These are phyloP conservation scores for Fusarium sp. DNA, from an alignment of 2,329 filamentous ascomycete genomes.

Conservation along the genomic window DNA sequence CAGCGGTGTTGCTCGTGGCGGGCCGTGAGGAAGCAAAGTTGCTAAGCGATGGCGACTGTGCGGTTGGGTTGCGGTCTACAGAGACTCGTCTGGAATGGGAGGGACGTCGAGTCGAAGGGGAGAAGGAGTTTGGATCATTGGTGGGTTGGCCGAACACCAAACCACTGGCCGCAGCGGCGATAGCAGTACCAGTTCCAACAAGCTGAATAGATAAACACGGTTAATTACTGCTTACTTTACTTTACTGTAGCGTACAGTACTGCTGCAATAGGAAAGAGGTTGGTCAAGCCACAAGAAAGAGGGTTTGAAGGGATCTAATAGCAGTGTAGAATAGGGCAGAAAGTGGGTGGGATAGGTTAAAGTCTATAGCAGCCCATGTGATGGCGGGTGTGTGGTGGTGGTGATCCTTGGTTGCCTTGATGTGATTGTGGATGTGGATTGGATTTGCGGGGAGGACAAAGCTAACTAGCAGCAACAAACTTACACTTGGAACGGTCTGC, in stretches of 20 bases:
- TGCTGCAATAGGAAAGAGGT: constrained; percentile 37
- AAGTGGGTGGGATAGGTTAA: constrained; percentile 39
- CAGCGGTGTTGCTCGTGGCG: constrained; percentile 56
- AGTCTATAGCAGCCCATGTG: constrained; percentile 42
- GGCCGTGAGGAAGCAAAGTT: constrained; percentile 55
- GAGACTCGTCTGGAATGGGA: constrained; percentile 48
- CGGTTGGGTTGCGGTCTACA: constrained; percentile 52
- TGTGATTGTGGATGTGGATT: constrained; percentile 34
- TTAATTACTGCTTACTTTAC: constrained; percentile 26
- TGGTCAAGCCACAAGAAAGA: constrained; percentile 37
- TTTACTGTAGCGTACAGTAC: neutral
- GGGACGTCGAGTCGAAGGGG: constrained; percentile 45
- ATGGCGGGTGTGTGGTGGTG: constrained; percentile 39
- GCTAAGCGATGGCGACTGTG: constrained; percentile 41
- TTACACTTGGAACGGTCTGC: constrained; percentile 66
- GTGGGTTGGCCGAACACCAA: constrained; percentile 68
- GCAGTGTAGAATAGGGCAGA: constrained; percentile 31
- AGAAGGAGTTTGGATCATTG: constrained; percentile 54
- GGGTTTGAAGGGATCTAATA: constrained; percentile 35
- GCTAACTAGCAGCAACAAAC: constrained; percentile 47
- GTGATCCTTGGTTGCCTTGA: constrained; percentile 37
- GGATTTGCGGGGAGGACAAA: constrained; percentile 37
- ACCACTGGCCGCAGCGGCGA: constrained; percentile 69
- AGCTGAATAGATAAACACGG: constrained; percentile 57
- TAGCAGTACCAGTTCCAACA: constrained; percentile 70